These are phyloP conservation scores for Novymonas esmeraldas DNA, from an alignment of 208 protist genomes.

Conservation along the genomic window DNA sequence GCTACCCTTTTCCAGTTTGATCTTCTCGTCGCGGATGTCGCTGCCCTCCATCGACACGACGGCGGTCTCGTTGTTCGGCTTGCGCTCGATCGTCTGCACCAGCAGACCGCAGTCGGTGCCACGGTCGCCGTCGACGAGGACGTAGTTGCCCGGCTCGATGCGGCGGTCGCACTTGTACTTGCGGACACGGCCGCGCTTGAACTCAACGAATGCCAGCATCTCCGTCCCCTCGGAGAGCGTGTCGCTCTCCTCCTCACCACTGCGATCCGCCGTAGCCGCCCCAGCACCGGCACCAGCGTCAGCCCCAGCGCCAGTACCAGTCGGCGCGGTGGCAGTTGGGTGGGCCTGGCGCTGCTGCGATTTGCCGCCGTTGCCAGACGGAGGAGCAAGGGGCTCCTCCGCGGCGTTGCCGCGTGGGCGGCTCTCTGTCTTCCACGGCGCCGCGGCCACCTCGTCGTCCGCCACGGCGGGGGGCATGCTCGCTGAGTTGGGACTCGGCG, in stretches of 20 bases:
- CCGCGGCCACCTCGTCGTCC: neutral
- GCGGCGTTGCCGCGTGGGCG: no score
- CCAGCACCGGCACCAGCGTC: no score
- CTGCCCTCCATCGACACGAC: slow-evolving; percentile 75
- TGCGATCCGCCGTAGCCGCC: neutral
- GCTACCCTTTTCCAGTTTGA: slow-evolving; percentile 79
- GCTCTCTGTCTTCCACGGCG: slow-evolving; percentile 4
- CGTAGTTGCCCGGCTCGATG: slow-evolving; percentile 76
- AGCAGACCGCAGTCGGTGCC: slow-evolving; percentile 86
- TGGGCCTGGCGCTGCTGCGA: slow-evolving; percentile 9
- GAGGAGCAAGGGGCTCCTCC: slow-evolving; percentile 29
- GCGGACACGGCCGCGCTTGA: slow-evolving; percentile 78
- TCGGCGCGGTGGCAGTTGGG: no score
- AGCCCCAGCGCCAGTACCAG: no score
- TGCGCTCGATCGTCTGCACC: slow-evolving; percentile 57
- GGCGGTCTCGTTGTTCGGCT: slow-evolving; percentile 44
- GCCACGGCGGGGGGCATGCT: neutral
- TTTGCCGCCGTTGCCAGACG: slow-evolving; percentile 16
- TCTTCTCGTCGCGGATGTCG: slow-evolving; percentile 70
- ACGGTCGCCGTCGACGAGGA: slow-evolving; percentile 90
- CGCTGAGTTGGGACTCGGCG: slow-evolving; percentile 6
- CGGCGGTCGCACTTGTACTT: slow-evolving; percentile 70
- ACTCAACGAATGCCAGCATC: slow-evolving; percentile 85
- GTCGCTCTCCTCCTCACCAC: slow-evolving; percentile 22
- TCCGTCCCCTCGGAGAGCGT: slow-evolving; percentile 20